Evolutionary conservation across 1,139 yeast genomes (phyloP).

Genomic region (Pichia sp.): DNA sequence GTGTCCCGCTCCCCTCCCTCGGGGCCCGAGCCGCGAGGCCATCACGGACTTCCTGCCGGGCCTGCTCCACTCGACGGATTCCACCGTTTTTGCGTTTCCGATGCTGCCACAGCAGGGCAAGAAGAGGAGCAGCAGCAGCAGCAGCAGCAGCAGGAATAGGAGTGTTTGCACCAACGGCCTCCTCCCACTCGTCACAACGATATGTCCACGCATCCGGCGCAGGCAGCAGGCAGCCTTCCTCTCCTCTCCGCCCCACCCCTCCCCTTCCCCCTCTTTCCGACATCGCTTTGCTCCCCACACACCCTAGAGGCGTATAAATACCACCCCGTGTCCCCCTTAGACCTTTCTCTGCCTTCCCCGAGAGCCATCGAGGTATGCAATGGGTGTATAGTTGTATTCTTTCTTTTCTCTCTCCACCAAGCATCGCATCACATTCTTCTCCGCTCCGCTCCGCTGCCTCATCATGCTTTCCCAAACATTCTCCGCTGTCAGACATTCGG

Average conservation of each 20-base stretch:
- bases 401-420: too few relatives aligned
- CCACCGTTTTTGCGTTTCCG: not conserved
- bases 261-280: too few relatives aligned
- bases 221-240: too few relatives aligned
- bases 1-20: conserved; percentile 2
- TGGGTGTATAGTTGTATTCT: too few relatives aligned
- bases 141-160: too few relatives aligned
- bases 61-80: not conserved
- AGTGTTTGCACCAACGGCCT: too few relatives aligned
- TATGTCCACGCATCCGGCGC: too few relatives aligned
- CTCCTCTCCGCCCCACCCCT: too few relatives aligned
- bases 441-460: not conserved
- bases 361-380: too few relatives aligned
- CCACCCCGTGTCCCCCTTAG: not conserved
- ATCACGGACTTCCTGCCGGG: not conserved
- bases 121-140: too few relatives aligned
- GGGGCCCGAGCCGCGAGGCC: not conserved
- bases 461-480: conserved; percentile 4
- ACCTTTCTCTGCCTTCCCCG: not conserved
- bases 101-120: not conserved
- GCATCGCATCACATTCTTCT: not conserved
- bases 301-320: not conserved
- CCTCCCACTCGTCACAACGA: too few relatives aligned
- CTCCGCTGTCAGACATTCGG: conserved; percentile 1
- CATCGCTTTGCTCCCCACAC: too few relatives aligned